Evolutionary conservation across 805 yeast genomes (phyloP), one percentile per base, ranked within the genome.

Genomic region (Kodamaea laetipori): DNA sequence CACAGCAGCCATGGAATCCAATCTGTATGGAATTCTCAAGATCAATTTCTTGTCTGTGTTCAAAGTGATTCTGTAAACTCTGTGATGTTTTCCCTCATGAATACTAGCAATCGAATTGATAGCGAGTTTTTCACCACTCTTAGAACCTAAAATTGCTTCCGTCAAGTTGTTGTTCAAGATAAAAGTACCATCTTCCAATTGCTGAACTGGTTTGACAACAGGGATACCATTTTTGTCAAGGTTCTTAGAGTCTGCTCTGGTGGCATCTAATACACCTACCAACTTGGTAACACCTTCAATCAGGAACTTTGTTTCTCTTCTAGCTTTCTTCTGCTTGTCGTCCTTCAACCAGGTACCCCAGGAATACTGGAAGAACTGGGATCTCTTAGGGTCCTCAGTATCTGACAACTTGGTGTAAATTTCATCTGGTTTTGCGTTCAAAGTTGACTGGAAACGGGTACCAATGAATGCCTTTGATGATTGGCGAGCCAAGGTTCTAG

Each of bases 311-410:
- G 97, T 92, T 44, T 77, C 78, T 65, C 99, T 81, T 53, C 80
- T 80, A 11, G 74, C 80, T 57, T 87, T 85, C 61, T 94, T 90
- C 24, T 64, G 65, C 44, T 73, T 76, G 60, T 94, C 96, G 58
- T 92, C 80, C 50, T 75, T 79, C 55, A 90, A 69, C 98, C 98
- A 92, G 5, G 96, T 78, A 37, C 99, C 99, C 95, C 98, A 92
- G 2, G 94, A 74, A 61, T 90, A 92, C 54, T 85, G 80, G 72
- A 88, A 92, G 57, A 94, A 87, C 33, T 80, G 73, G 44, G 76
- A 77, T 63, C 90, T 75, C 39, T 80, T 68, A 8, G 89, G 88
- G 57, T 85, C 90, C 30, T 72, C 65, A 44, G 79, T 78, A 54
- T 84, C 84, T 21, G 76, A 64, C 17, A 85, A 57, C 46, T 73